Evolutionary conservation across 306 rosid genomes (phyloP), one percentile per base, ranked within the genome.

Genomic region (Canavalia gladiata): DNA sequence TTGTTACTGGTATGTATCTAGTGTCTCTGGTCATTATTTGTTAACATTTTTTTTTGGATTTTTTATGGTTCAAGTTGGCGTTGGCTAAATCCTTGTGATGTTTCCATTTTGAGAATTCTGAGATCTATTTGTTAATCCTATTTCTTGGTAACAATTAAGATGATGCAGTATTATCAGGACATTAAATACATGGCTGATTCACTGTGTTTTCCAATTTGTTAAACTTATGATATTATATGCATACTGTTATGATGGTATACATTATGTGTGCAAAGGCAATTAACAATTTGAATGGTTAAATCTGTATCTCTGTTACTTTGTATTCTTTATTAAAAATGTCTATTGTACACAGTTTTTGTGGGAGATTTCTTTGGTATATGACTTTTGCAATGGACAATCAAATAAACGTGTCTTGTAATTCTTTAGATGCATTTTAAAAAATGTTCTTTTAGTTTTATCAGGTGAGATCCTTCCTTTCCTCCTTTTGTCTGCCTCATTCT

Each of bases 181-280:
- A 68, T 43, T 35, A 49, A 29, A 72, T 46, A 12, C 7, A 57
- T 50, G 18, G 42, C 63, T 58, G 68, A 34, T 31, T 81, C 66
- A 28, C 51, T 0, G 8, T 35, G 66, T 45, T 81, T 46, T 81
- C 13, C 4, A 64, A 54, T 62, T 65, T 47, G 54, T 81, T 77
- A 8, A 43, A 64, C 60, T 18, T 29, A 55, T 75, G 35, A 13
- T 70, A 65, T 51, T 37, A 41, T 37, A 6, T 39, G 3, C 64
- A 35, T 59, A 60, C 54, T 29, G 55, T 50, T 68, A 3, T 37
- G 35, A 76, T 58, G 25, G 60, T 29, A 29, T 58, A 41, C 34
- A 49, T 46, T 31, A 42, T 65, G 49, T 83, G 41, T 72, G 75
- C 25, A 65, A 50, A 67, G 68, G 58, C 75, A 63, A 43, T 52